These are phyloP conservation scores for Jamesozyma lodderae DNA, from an alignment of 805 yeast species.

Conservation along the genomic window DNA sequence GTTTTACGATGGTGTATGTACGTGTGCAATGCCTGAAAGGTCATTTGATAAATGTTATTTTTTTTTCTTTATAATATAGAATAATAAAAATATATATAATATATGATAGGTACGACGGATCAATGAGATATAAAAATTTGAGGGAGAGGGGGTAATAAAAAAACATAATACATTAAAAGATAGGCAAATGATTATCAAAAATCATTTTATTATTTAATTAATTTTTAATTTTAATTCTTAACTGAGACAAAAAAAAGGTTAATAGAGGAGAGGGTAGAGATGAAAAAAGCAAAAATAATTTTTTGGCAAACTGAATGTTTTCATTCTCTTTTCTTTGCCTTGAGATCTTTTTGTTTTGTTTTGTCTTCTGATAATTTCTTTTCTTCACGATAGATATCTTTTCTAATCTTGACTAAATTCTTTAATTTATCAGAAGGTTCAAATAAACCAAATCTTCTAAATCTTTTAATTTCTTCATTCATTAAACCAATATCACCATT, in stretches of 20 bases:
- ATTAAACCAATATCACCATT: conserved; percentile 31
- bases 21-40: no score
- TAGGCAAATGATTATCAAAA: neutral
- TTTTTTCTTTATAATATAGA: no score
- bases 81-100: no score
- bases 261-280: neutral
- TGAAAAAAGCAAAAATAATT: neutral
- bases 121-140: no score
- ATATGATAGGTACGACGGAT: no score
- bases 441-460: conserved; percentile 58
- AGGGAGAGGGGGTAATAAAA: neutral
- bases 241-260: neutral
- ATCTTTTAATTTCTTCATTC: conserved; percentile 43
- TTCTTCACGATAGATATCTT: conserved; percentile 16
- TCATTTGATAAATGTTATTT: no score
- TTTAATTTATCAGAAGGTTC: conserved; percentile 34
- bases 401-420: conserved; percentile 22
- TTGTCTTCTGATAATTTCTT: conserved; percentile 7
- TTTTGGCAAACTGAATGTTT: neutral
- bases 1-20: no score
- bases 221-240: neutral
- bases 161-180: neutral
- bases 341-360: conserved; percentile 3
- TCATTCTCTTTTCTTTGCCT: conserved; percentile 4
- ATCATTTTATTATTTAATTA: neutral